Evolutionary conservation across 306 rosid species (phyloP).

Genomic region (Acacia confusa): DNA sequence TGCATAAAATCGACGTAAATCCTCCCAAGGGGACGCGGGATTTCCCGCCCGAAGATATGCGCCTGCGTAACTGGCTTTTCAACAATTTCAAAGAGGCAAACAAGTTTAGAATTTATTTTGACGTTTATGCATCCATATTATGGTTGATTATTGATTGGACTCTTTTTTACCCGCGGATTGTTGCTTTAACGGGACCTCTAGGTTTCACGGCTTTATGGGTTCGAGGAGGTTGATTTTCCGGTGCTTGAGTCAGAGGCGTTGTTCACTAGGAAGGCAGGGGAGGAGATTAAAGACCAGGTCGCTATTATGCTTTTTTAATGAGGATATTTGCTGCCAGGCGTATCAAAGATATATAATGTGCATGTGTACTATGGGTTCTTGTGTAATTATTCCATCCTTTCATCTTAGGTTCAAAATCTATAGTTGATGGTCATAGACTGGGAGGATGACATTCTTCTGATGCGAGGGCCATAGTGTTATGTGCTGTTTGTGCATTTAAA

Average conservation of each 20-base stretch:
- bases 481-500: not conserved
- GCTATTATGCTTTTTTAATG: slow-evolving; percentile 2
- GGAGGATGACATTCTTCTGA: not conserved
- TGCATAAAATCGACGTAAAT: slow-evolving; percentile 74
- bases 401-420: not conserved
- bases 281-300: slow-evolving; percentile 96
- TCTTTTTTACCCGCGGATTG: not conserved
- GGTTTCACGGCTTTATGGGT: slow-evolving; percentile 78
- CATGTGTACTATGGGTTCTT: not conserved
- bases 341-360: not conserved
- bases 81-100: slow-evolving; percentile 71
- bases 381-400: not conserved
- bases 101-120: not conserved
- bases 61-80: slow-evolving; percentile 89
- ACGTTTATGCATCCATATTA: not conserved
- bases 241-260: slow-evolving; percentile 91
- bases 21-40: slow-evolving; percentile 96
- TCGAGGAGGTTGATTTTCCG: slow-evolving; percentile 93
- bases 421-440: not conserved
- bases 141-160: not conserved
- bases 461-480: not conserved
- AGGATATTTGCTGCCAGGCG: not conserved
- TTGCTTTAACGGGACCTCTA: slow-evolving; percentile 18
- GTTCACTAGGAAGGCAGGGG: slow-evolving; percentile 88
- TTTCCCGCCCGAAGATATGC: slow-evolving; percentile 88